Percentiles rank a stretch among this genome's conserved stretches.
phyloP scores from a whole-genome alignment of 2,329 filamentous ascomycete genomes.

The Sporothrix protearum region DNA sequence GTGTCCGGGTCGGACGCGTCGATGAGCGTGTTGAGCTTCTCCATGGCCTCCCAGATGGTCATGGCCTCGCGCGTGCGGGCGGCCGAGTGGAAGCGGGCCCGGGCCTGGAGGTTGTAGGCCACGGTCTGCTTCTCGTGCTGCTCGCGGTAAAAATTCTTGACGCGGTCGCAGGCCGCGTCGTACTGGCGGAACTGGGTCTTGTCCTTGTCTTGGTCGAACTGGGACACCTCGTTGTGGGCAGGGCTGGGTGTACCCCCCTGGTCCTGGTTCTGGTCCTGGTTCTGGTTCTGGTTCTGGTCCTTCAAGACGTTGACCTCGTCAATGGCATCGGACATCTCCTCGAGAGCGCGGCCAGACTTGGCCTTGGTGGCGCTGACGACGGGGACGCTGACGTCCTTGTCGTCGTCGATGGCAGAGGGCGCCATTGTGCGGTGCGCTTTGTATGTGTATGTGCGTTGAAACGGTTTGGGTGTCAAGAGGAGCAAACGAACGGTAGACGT shows the following conservation, averaged over 20 bases:
- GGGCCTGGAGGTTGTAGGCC: constrained; percentile 78
- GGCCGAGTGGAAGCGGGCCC: constrained; percentile 65
- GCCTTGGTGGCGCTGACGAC: constrained; percentile 13
- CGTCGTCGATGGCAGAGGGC: constrained; percentile 32
- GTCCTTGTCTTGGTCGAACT: constrained; percentile 37
- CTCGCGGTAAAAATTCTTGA: constrained; percentile 81
- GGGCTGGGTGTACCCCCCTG: background rate
- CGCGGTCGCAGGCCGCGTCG: constrained; percentile 74
- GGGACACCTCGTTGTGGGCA: constrained; percentile 28
- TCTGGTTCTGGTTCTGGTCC: constrained; percentile 25
- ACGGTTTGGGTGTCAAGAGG: too few species aligned
- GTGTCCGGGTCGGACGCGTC: constrained; percentile 92
- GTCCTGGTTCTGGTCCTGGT: constrained; percentile 27
- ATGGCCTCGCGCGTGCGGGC: constrained; percentile 64
- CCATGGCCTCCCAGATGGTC: constrained; percentile 87
- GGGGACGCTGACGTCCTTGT: constrained; percentile 23
- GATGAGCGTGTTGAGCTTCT: constrained; percentile 86
- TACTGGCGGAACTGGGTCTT: constrained; percentile 59
- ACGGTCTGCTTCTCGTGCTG: constrained; percentile 70
- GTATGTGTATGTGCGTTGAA: background rate
- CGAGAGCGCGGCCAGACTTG: constrained; percentile 33
- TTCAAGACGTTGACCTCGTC: constrained; percentile 38
- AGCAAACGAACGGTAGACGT: background rate
- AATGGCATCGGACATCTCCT: constrained; percentile 38
- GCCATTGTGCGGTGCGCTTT: constrained; percentile 31